Evolutionary conservation across 2,329 filamentous ascomycete species (phyloP).

Genomic region (Thielaviopsis ethacetica): DNA sequence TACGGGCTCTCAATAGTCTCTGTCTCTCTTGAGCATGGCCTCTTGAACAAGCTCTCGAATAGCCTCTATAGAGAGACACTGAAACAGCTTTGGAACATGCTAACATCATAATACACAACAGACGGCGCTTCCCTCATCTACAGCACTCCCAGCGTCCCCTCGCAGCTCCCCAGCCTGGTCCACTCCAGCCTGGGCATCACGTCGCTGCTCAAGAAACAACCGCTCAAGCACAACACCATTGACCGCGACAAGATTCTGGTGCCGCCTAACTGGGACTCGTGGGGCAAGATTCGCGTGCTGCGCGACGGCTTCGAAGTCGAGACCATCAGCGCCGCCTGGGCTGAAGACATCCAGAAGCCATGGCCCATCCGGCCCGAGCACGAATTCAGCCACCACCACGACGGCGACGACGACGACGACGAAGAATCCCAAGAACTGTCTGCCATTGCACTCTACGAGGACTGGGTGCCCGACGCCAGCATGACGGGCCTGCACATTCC

Average conservation of each 20-base stretch:
- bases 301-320: constrained; percentile 89
- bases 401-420: constrained; percentile 10
- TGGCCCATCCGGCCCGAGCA: constrained; percentile 22
- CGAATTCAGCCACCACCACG: not conserved
- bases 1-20: too few relatives aligned
- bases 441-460: constrained; percentile 40
- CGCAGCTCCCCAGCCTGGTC: constrained; percentile 61
- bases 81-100: not conserved
- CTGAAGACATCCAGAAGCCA: constrained; percentile 56
- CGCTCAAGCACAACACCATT: constrained; percentile 78
- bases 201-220: constrained; percentile 61
- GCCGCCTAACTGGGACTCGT: constrained; percentile 95
- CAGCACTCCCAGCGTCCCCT: constrained; percentile 59
- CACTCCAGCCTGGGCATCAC: constrained; percentile 79
- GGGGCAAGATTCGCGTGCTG: constrained; percentile 88
- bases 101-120: constrained; percentile 26
- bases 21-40: too few relatives aligned
- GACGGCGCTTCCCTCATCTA: constrained; percentile 77
- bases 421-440: constrained; percentile 7
- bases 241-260: constrained; percentile 90
- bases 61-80: too few relatives aligned
- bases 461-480: constrained; percentile 61
- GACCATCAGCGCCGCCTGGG: constrained; percentile 69
- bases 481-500: constrained; percentile 42
- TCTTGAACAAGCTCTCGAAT: too few relatives aligned